These are phyloP conservation scores for Sporothrix euskadiensis DNA, from an alignment of 2,329 filamentous ascomycete genomes.

Conservation along the genomic window DNA sequence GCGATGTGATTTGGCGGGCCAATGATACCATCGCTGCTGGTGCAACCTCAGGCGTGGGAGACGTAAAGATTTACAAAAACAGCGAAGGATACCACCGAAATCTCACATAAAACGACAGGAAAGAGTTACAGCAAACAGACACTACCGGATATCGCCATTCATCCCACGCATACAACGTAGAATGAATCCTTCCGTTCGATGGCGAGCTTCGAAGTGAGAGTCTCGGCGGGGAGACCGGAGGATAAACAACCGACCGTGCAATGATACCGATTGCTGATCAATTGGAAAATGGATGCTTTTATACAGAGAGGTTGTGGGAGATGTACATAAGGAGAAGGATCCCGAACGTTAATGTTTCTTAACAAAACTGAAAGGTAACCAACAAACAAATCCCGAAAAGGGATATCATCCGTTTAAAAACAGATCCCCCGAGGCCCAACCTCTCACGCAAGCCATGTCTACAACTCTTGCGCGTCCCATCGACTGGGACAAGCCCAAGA, in stretches of 20 bases:
- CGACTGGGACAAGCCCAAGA: conserved; percentile 7
- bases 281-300: neutral
- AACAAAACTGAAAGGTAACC: neutral
- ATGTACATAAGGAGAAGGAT: neutral
- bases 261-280: neutral
- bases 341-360: neutral
- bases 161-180: neutral
- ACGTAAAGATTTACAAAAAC: neutral
- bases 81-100: neutral
- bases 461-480: neutral
- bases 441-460: neutral
- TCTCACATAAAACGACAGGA: neutral
- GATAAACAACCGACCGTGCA: neutral
- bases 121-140: neutral
- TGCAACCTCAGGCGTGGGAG: neutral
- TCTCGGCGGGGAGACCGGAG: neutral
- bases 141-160: neutral
- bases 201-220: neutral
- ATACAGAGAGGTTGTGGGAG: neutral
- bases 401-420: neutral
- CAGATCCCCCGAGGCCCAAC: too few species aligned
- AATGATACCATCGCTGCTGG: conserved; percentile 12
- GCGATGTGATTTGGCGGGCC: conserved; percentile 5
- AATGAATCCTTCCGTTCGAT: neutral
- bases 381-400: neutral